phyloP scores from a whole-genome alignment of 306 rosid genomes.

The apple (Malus domestica) region DNA sequence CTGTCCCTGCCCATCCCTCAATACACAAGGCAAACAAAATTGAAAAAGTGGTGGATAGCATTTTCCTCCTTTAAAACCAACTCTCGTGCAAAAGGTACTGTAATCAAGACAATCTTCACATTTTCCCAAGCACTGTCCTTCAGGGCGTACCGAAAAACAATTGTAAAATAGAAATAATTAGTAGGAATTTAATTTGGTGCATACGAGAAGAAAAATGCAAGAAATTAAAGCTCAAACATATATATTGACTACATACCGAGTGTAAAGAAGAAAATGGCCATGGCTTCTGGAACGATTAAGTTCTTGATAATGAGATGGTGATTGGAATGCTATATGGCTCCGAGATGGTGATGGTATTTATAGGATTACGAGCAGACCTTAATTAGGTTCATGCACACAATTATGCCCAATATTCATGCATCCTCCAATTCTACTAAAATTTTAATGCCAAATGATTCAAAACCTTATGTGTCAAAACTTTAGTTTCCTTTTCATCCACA shows the following conservation, averaged over 20 bases:
- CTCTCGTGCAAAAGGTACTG: neutral
- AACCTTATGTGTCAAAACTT: too few relatives aligned
- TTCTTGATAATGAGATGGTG: neutral
- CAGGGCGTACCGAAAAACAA: neutral
- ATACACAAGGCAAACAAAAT: neutral
- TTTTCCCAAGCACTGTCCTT: neutral
- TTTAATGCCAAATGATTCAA: neutral
- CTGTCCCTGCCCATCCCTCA: neutral
- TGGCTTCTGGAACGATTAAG: neutral
- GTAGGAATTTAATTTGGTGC: neutral
- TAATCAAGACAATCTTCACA: slow-evolving; percentile 14
- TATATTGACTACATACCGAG: neutral
- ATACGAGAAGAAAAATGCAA: neutral
- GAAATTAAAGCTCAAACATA: neutral
- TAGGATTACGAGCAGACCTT: neutral
- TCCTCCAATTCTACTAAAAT: neutral
- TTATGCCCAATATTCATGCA: neutral
- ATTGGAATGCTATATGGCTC: neutral
- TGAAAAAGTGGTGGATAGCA: slow-evolving; percentile 17
- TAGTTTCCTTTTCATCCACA: too few relatives aligned
- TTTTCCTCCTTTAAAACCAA: slow-evolving; percentile 10
- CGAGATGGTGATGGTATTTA: neutral
- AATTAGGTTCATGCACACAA: neutral
- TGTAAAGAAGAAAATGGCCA: neutral
- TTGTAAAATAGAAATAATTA: neutral